These are phyloP conservation scores for Aspergillus ochraceus DNA, from an alignment of 2,329 filamentous ascomycete genomes.

Conservation along the genomic window DNA sequence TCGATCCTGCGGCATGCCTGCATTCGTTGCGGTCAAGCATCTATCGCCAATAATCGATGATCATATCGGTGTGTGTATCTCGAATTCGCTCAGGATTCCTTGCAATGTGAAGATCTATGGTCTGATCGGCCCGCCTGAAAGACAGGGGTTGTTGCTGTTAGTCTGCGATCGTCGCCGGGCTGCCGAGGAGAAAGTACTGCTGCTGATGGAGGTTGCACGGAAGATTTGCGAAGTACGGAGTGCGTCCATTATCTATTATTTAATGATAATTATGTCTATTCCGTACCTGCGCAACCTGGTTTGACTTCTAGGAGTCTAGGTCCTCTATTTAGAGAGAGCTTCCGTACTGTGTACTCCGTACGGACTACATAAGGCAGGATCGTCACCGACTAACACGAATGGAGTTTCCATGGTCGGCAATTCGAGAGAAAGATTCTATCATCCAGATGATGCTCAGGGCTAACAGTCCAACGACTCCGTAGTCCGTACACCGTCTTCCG, in stretches of 20 bases:
- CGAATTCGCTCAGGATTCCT: neutral
- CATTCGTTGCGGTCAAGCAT: conserved; percentile 1
- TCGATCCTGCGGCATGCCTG: neutral
- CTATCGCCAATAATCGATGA: neutral
- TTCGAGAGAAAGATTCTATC: no score
- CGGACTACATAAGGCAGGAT: neutral
- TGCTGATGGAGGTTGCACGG: neutral
- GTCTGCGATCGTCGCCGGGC: neutral
- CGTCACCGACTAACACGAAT: no score
- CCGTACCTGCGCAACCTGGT: neutral
- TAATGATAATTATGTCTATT: neutral
- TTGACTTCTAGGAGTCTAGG: neutral
- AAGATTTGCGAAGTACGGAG: neutral
- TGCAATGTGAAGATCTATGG: neutral
- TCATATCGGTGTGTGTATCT: neutral
- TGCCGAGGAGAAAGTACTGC: neutral
- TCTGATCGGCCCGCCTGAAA: neutral
- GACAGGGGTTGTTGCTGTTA: neutral
- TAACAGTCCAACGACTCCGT: no score
- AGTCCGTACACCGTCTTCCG: no score
- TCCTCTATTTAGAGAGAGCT: neutral
- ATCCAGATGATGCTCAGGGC: no score
- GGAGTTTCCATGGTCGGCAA: neutral
- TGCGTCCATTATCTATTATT: neutral
- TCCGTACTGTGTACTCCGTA: neutral